These are phyloP conservation scores for Chaetomium strumarium DNA, from an alignment of 2,329 filamentous ascomycete species.

Conservation along the genomic window DNA sequence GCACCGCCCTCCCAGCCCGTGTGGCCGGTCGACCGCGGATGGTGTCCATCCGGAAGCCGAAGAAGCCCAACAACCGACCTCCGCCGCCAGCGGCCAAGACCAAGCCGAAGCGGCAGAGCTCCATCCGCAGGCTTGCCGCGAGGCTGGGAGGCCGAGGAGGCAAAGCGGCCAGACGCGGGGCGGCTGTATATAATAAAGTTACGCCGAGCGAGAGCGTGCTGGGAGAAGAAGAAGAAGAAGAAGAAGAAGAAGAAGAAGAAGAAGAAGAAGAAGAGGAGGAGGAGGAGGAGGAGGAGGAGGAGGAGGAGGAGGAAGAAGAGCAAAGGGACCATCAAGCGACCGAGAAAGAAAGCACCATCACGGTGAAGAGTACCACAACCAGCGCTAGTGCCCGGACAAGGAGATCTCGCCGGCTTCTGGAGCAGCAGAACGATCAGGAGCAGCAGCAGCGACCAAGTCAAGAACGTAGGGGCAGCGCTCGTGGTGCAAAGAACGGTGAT, in stretches of 20 bases:
- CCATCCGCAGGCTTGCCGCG: conserved; percentile 3
- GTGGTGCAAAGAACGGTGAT: neutral
- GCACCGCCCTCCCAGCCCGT: conserved; percentile 1
- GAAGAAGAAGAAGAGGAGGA: no score
- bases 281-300: no score
- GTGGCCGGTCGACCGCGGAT: neutral
- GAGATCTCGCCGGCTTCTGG: conserved; percentile 1
- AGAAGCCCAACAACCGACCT: neutral
- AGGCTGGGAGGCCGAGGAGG: conserved; percentile 2
- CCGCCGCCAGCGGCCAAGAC: neutral
- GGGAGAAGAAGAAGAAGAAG: no score
- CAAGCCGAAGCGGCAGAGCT: conserved; percentile 1
- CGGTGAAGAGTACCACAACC: neutral
- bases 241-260: no score
- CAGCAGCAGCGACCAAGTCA: neutral
- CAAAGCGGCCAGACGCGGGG: conserved; percentile 5
- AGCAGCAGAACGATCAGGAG: neutral
- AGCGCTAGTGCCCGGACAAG: neutral
- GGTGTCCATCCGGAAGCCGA: conserved; percentile 5
- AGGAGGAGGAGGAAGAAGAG: no score
- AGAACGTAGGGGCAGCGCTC: neutral
- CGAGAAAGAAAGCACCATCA: neutral
- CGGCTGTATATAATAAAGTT: conserved; percentile 2
- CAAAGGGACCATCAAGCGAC: neutral
- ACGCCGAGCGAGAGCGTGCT: neutral